These are phyloP conservation scores for Suillus clintonianus DNA, from an alignment of 768 basidiomycete genomes.

Conservation along the genomic window DNA sequence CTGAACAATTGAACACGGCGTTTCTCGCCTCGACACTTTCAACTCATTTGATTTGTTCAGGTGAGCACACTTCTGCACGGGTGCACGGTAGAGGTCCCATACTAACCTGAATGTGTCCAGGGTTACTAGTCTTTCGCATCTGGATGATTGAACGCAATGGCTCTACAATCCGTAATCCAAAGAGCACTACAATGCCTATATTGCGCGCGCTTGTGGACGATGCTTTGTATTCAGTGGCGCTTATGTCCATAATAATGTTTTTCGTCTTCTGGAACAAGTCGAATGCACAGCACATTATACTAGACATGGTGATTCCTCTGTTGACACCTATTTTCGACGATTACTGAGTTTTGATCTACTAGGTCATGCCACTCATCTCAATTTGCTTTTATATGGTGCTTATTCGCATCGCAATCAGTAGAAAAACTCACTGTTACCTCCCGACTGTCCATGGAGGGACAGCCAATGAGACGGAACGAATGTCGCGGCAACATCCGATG, in stretches of 20 bases:
- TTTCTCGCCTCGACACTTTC: constrained; percentile 3
- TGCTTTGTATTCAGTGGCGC: constrained; percentile 5
- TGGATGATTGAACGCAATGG: constrained; percentile 1
- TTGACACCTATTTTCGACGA: not conserved
- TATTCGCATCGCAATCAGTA: not conserved
- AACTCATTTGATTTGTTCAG: constrained; percentile 5
- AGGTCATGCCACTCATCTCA: constrained; percentile 6
- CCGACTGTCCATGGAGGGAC: too few species aligned
- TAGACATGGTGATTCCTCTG: constrained; percentile 6
- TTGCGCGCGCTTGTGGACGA: constrained; percentile 5
- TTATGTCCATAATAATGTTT: not conserved
- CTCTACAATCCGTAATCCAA: not conserved
- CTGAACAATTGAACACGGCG: constrained; percentile 2
- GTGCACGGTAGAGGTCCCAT: too few species aligned
- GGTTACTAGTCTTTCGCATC: constrained; percentile 6
- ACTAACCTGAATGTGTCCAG: not conserved
- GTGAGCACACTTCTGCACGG: not conserved
- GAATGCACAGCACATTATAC: not conserved
- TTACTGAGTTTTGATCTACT: not conserved
- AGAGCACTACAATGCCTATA: not conserved
- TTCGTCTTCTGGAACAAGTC: not conserved
- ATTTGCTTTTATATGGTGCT: constrained; percentile 8
- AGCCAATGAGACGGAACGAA: too few species aligned
- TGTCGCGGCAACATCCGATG: not conserved
- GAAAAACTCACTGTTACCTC: too few species aligned